A percentile compares a stretch with the other conserved stretches of the same genome.
These are phyloP conservation scores for Aspergillus sp. DNA, from an alignment of 2,329 filamentous ascomycete species.

Conservation along the genomic window DNA sequence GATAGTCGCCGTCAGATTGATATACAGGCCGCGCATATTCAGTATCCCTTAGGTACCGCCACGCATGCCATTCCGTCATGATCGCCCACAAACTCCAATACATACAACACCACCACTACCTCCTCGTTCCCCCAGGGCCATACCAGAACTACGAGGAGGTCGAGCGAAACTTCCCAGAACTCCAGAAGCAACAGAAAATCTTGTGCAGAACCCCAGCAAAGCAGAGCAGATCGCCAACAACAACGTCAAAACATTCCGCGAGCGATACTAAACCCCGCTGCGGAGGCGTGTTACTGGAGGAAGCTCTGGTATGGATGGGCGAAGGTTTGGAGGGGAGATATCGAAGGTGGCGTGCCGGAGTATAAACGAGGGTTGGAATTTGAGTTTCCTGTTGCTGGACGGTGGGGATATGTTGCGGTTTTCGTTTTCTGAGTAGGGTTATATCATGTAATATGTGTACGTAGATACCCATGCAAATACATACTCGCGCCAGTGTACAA, in stretches of 20 bases:
- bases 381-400: background rate
- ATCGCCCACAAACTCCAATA: background rate
- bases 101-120: background rate
- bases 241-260: background rate
- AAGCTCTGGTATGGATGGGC: background rate
- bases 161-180: background rate
- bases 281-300: background rate
- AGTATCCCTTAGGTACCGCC: background rate
- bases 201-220: background rate
- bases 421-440: background rate
- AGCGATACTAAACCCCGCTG: background rate
- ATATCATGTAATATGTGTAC: too few relatives aligned
- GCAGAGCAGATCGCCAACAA: background rate
- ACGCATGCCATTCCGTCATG: background rate
- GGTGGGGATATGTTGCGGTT: background rate
- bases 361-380: background rate
- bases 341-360: background rate
- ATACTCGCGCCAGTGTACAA: too few relatives aligned
- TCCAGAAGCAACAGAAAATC: background rate
- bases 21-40: background rate
- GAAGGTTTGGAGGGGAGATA: background rate
- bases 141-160: background rate
- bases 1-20: too few relatives aligned
- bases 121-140: background rate
- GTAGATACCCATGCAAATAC: too few relatives aligned